Evolutionary conservation across 306 rosid species (phyloP), one percentile per base, ranked within the genome.

Genomic region (Glycine soja): DNA sequence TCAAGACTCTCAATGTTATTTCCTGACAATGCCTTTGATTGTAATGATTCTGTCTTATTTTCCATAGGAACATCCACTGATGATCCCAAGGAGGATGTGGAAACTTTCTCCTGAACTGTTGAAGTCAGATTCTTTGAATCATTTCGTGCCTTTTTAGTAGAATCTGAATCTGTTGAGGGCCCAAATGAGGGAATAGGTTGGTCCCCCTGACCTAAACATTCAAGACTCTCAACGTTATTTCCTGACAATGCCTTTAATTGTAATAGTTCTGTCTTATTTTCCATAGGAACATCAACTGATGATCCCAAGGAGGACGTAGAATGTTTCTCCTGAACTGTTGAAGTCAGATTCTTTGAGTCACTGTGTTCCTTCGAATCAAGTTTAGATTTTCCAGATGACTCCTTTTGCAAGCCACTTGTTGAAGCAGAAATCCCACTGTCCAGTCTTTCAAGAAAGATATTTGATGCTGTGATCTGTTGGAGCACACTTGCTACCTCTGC

Each of bases 401-500:
- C 87, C 72, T 52, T 79, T 75, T 81, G 85, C 78, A 76, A 58
- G 75, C 45, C 82, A 78, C 80, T 84, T 15, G 83, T 47, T 78
- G 82, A 85, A 65, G 85, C 10, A 69, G 92, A 88, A 85, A 24
- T 82, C 15, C 82, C 88, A 45, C 63, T 16, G 45, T 83, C 91
- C 74, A 81, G 40, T 76, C 52, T 89, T 77, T 85, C 90, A 42
- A 84, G 86, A 77, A 90, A 79, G 16, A 80, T 79, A 86, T 85
- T 88, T 62, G 98, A 88, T 16, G 83, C 74, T 0, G 91, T 77
- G 70, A 92, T 89, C 74, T 81, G 91, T 67, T 91, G 97, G 82
- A 92, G 92, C 77, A 89, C 82, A 76, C 72, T 88, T 9, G 87
- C 91, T 51, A 83, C 90, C 74, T 95, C 97, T 38, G 86, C 45